Percentiles rank a stretch among this genome's conserved stretches.
These are phyloP conservation scores for Heracleum sosnowskyi DNA, from an alignment of 129 eudicot genomes.

Conservation along the genomic window DNA sequence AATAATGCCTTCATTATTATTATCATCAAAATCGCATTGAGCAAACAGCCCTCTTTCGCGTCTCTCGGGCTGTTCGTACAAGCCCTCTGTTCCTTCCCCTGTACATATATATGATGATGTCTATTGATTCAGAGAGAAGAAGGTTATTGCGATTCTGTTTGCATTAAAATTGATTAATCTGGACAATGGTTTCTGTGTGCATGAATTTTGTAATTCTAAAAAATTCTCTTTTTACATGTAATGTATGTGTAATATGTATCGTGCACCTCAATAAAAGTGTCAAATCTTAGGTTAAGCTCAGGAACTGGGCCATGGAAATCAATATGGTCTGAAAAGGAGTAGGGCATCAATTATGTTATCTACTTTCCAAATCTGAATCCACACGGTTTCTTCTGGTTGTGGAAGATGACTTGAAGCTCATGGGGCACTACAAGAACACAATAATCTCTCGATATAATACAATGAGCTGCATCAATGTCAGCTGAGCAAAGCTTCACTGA, in stretches of 20 bases:
- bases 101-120: neutral
- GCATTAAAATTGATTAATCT: neutral
- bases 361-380: neutral
- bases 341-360: constrained; percentile 27
- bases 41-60: neutral
- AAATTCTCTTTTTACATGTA: neutral
- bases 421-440: neutral
- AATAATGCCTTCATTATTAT: neutral
- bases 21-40: too few relatives aligned
- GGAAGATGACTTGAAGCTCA: neutral
- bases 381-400: neutral
- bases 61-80: neutral
- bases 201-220: neutral
- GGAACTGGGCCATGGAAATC: constrained; percentile 77
- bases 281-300: constrained; percentile 50
- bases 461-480: neutral
- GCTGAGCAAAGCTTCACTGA: neutral
- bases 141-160: neutral
- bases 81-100: neutral
- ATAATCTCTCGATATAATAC: neutral
- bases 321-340: constrained; percentile 35
- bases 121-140: neutral
- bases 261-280: neutral
- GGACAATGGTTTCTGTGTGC: neutral
- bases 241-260: neutral